phyloP scores from a whole-genome alignment of 1,139 yeast genomes.

The Entelexis paramagnoliae region DNA sequence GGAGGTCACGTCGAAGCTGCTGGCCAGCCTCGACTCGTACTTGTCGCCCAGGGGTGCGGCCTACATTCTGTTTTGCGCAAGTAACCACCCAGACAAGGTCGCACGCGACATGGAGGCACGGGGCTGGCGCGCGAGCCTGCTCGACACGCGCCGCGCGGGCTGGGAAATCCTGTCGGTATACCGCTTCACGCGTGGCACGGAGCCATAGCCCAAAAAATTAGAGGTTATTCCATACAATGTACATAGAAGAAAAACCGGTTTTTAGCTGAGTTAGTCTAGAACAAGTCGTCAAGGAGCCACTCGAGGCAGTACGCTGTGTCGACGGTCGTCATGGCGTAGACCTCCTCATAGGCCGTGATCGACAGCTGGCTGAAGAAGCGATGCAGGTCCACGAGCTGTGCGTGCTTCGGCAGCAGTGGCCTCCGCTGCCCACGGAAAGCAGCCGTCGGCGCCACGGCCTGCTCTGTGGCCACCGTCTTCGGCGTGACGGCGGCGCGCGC shows the following conservation, averaged over 20 bases:
- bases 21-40: constrained; percentile 42
- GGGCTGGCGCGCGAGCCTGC: constrained; percentile 54
- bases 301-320: constrained; percentile 43
- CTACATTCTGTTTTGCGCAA: constrained; percentile 73
- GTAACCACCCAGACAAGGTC: constrained; percentile 66
- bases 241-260: too few relatives aligned
- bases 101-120: constrained; percentile 37
- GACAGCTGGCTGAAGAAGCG: constrained; percentile 64
- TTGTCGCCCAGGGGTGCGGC: constrained; percentile 58
- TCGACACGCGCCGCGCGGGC: constrained; percentile 63
- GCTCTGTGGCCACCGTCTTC: constrained; percentile 6
- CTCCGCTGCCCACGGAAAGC: constrained; percentile 10
- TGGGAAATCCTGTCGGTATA: constrained; percentile 83
- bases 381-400: constrained; percentile 41
- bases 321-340: constrained; percentile 45
- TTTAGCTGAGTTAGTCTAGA: constrained; percentile 20
- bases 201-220: too few relatives aligned
- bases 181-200: constrained; percentile 25
- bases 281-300: constrained; percentile 50
- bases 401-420: constrained; percentile 22
- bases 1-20: constrained; percentile 61
- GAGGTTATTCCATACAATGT: too few relatives aligned
- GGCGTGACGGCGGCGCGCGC: constrained; percentile 13
- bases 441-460: constrained; percentile 8
- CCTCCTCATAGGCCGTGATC: constrained; percentile 61